Evolutionary conservation across 306 rosid genomes (phyloP).

Genomic region (Lablab purpureus): DNA sequence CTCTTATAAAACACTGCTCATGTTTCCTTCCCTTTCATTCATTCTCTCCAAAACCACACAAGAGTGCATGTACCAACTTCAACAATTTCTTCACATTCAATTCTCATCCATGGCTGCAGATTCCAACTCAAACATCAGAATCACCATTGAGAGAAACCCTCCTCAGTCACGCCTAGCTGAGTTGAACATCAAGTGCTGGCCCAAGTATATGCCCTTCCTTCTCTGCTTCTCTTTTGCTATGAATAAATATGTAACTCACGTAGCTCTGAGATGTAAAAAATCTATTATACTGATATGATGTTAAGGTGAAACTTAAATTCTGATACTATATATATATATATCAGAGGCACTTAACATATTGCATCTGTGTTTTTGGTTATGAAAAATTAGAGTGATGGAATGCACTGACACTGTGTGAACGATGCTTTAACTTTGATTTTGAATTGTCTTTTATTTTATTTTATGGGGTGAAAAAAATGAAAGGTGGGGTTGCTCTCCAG

Average conservation of each 20-base stretch:
- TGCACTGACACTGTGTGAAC: neutral
- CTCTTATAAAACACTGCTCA: conserved; percentile 32
- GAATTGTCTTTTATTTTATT: no score
- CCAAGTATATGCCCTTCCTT: conserved; percentile 63
- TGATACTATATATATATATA: no score
- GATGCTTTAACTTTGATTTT: neutral
- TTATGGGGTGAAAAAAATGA: neutral
- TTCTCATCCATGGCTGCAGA: conserved; percentile 68
- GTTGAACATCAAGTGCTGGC: conserved; percentile 94
- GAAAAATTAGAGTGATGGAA: neutral
- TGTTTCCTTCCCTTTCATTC: conserved; percentile 48
- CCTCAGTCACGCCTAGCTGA: conserved; percentile 73
- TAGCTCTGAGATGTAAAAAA: no score
- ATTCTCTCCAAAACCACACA: conserved; percentile 34
- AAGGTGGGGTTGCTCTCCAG: conserved; percentile 99
- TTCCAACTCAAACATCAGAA: conserved; percentile 64
- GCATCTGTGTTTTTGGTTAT: neutral
- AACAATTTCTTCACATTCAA: neutral
- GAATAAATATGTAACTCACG: no score
- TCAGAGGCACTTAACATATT: no score
- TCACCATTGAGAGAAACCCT: conserved; percentile 82
- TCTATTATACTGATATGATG: no score
- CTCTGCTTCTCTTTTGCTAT: neutral
- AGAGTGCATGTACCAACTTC: conserved; percentile 40
- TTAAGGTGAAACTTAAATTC: neutral